phyloP scores from a whole-genome alignment of 768 basidiomycete genomes.

The Clitopilus passeckerianus region DNA sequence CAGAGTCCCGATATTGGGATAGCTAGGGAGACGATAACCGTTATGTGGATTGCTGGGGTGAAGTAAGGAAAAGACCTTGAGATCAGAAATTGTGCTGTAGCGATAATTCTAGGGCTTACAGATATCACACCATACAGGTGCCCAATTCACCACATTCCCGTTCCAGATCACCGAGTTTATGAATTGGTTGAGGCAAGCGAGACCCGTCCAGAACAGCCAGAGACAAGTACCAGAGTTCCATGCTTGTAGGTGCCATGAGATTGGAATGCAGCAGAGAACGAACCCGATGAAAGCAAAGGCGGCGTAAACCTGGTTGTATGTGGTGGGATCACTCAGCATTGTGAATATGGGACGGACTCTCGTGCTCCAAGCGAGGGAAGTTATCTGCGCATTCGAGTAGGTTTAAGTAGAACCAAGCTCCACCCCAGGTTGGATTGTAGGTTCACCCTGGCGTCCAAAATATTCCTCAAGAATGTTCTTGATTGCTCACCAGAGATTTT shows the following conservation, averaged over 20 bases:
- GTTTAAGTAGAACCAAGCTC: no score
- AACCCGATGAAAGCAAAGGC: constrained; percentile 52
- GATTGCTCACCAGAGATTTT: no score
- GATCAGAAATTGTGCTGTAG: no score
- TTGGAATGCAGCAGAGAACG: constrained; percentile 51
- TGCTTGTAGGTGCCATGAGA: constrained; percentile 66
- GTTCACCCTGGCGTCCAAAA: no score
- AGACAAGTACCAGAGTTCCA: constrained; percentile 49
- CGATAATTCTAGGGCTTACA: constrained; percentile 17
- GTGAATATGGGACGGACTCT: no score
- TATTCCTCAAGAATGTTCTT: no score
- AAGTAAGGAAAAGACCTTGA: background rate
- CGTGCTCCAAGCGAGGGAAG: no score
- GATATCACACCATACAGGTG: constrained; percentile 55
- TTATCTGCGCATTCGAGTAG: no score
- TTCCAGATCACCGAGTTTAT: constrained; percentile 65
- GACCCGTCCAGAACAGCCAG: constrained; percentile 64
- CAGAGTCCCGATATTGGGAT: constrained; percentile 37
- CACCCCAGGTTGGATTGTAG: no score
- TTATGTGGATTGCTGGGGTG: constrained; percentile 11
- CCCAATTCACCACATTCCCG: constrained; percentile 37
- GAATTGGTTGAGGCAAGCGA: constrained; percentile 52
- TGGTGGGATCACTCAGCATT: no score
- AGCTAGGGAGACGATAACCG: constrained; percentile 29
- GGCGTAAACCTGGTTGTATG: constrained; percentile 37